These are phyloP conservation scores for Ceratocystis lukuohia DNA, from an alignment of 2,329 filamentous ascomycete species.

Conservation along the genomic window DNA sequence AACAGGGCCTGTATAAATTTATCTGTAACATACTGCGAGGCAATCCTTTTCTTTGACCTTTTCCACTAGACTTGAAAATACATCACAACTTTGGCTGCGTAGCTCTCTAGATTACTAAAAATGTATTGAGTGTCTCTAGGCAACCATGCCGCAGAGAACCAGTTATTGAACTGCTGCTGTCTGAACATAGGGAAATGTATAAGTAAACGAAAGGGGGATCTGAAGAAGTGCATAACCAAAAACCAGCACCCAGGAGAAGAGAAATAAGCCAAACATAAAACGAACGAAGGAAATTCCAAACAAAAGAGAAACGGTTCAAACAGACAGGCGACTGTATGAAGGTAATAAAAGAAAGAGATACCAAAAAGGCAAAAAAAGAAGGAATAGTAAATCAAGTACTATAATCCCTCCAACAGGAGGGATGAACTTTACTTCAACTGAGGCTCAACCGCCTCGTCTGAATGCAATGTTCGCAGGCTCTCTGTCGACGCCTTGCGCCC, in stretches of 20 bases:
- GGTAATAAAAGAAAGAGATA: neutral
- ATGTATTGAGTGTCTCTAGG: neutral
- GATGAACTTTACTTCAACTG: neutral
- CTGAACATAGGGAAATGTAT: conserved; percentile 4
- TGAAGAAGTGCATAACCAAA: neutral
- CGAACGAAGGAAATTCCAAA: neutral
- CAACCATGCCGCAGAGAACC: neutral
- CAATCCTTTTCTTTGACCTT: neutral
- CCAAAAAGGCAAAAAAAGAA: neutral
- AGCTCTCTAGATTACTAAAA: neutral
- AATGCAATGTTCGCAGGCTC: conserved; percentile 55
- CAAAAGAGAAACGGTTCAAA: neutral
- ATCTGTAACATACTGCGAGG: neutral
- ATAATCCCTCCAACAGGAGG: neutral
- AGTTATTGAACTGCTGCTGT: neutral
- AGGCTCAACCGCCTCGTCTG: conserved; percentile 25
- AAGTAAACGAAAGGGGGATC: conserved; percentile 4
- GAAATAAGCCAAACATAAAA: neutral
- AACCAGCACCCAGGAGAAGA: neutral
- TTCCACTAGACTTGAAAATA: neutral
- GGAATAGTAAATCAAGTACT: neutral
- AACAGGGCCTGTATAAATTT: conserved; percentile 2
- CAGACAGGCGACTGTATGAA: neutral
- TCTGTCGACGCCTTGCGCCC: conserved; percentile 50
- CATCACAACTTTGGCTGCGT: neutral